These are phyloP conservation scores for Vachellia collinsii DNA, from an alignment of 306 rosid species.

Conservation along the genomic window DNA sequence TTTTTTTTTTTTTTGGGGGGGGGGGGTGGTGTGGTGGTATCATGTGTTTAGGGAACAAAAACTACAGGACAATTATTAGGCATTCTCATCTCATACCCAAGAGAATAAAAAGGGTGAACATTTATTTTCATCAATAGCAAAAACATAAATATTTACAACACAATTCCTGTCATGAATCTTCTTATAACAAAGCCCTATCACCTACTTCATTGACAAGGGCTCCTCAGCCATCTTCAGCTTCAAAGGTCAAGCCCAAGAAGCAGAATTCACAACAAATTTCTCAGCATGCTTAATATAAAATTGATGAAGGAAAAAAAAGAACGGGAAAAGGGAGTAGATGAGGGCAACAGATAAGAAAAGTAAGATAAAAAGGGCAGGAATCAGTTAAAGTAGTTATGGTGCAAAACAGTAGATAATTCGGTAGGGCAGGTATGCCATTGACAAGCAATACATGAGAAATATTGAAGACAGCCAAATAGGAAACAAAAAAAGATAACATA, in stretches of 20 bases:
- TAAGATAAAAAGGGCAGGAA: too few relatives aligned
- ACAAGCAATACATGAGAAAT: conserved; percentile 8
- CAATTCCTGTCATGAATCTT: background rate
- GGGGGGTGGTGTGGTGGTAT: too few relatives aligned
- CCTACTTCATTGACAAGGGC: background rate
- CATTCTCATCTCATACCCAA: background rate
- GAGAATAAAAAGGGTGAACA: too few relatives aligned
- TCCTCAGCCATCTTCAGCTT: background rate
- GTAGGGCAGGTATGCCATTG: background rate
- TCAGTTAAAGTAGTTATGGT: background rate
- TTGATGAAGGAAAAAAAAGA: too few relatives aligned
- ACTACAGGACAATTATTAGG: background rate
- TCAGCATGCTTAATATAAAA: too few relatives aligned
- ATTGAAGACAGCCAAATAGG: conserved; percentile 18
- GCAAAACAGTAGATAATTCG: background rate
- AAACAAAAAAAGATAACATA: conserved; percentile 22
- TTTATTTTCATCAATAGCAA: background rate
- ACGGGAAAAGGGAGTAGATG: too few relatives aligned
- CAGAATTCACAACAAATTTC: too few relatives aligned
- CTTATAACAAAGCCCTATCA: background rate
- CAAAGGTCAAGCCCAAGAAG: background rate
- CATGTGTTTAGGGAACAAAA: background rate
- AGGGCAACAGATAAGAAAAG: too few relatives aligned
- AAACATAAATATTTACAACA: background rate
- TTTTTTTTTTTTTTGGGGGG: background rate